Evolutionary conservation across 306 rosid species (phyloP).

Genomic region (Phaseolus lunatus): DNA sequence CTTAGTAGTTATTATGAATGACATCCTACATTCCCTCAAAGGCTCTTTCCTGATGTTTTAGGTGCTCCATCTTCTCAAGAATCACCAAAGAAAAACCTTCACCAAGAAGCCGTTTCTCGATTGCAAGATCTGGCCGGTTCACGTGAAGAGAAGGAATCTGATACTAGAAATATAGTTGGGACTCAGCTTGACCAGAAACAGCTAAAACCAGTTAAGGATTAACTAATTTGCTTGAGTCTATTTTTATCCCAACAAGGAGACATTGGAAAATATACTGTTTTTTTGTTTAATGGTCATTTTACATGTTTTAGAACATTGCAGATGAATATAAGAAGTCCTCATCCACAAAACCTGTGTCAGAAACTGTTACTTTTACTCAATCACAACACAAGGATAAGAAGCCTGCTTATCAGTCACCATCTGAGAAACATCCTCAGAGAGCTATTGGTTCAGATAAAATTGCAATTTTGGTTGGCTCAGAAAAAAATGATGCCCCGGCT

Average conservation of each 20-base stretch:
- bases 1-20: constrained; percentile 44
- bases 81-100: constrained; percentile 52
- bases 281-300: constrained; percentile 66
- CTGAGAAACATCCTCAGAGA: constrained; percentile 40
- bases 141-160: constrained; percentile 39
- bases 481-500: constrained; percentile 30
- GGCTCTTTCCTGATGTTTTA: constrained; percentile 64
- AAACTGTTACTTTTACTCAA: constrained; percentile 43
- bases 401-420: constrained; percentile 45
- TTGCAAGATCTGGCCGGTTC: constrained; percentile 39
- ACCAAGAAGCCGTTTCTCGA: constrained; percentile 52
- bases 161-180: constrained; percentile 36
- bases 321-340: constrained; percentile 58
- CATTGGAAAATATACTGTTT: constrained; percentile 41
- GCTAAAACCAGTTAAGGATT: constrained; percentile 55
- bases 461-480: constrained; percentile 39
- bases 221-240: constrained; percentile 39
- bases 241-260: constrained; percentile 36
- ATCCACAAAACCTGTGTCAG: constrained; percentile 46
- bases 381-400: constrained; percentile 44
- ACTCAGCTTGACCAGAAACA: constrained; percentile 40
- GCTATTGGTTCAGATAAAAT: constrained; percentile 43
- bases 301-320: constrained; percentile 77
- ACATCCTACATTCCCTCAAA: constrained; percentile 51
- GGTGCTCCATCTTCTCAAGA: constrained; percentile 79